Evolutionary conservation across 768 basidiomycete genomes (phyloP).

Genomic region (Lactarius psammicola): DNA sequence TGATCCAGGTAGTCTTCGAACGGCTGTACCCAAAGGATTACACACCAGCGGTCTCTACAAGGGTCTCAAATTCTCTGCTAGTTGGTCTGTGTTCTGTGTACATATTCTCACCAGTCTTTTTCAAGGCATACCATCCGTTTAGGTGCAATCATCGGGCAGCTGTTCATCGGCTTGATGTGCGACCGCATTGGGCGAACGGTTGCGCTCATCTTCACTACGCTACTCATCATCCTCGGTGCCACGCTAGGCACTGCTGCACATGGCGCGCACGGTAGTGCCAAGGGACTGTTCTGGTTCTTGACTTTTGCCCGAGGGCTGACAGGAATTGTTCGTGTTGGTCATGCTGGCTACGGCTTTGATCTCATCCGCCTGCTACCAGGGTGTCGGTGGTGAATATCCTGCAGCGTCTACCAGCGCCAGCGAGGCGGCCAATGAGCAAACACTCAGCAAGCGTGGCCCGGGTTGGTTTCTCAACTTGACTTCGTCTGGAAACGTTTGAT

Average conservation of each 20-base stretch:
- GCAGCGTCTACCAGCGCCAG: slow-evolving; percentile 65
- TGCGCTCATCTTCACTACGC: slow-evolving; percentile 65
- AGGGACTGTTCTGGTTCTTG: slow-evolving; percentile 71
- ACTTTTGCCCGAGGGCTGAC: slow-evolving; percentile 70
- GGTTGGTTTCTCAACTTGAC: slow-evolving; percentile 36
- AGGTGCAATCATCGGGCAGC: slow-evolving; percentile 64
- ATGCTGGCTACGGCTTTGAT: background rate
- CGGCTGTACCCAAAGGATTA: slow-evolving; percentile 61
- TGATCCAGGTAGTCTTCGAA: slow-evolving; percentile 58
- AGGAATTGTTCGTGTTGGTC: slow-evolving; percentile 49
- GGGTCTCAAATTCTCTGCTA: slow-evolving; percentile 67
- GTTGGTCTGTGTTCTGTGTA: slow-evolving; percentile 47
- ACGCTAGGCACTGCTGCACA: slow-evolving; percentile 67
- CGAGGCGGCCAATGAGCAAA: slow-evolving; percentile 72
- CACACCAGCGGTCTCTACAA: slow-evolving; percentile 59
- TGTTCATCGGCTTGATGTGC: slow-evolving; percentile 65
- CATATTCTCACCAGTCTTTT: background rate
- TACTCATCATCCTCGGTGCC: slow-evolving; percentile 66
- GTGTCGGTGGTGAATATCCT: slow-evolving; percentile 78
- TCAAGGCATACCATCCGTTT: slow-evolving; percentile 15
- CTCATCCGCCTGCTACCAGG: slow-evolving; percentile 37
- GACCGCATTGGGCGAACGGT: slow-evolving; percentile 70
- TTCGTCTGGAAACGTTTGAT: slow-evolving; percentile 1
- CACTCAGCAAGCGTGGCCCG: slow-evolving; percentile 57
- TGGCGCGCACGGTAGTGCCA: slow-evolving; percentile 52